Evolutionary conservation across 345 rosid species (phyloP), one percentile per base, ranked within the genome.

Genomic region (Mangifera indica): DNA sequence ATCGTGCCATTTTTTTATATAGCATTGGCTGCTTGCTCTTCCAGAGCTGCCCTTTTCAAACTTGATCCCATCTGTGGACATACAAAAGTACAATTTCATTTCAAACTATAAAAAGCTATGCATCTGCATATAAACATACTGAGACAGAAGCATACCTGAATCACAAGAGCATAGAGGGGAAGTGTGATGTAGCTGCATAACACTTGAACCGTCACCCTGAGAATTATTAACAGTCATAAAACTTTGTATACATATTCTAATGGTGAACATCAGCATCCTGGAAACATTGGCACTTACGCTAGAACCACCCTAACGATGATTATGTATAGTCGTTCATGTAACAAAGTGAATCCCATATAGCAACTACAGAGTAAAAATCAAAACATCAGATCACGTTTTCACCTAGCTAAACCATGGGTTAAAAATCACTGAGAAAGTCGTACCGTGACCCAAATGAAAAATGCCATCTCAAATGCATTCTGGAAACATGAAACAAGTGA

Each of bases 131-230:
- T 37, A 37, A 6, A 37, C 42, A 37, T 37, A 37, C 7, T 37
- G 42, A 5, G 42, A 37, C 42, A 7, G 21, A 66, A n/a, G 7
- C 54, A 56, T 74, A 84, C 87, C 85, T 91, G 98, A 18, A 92
- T 90, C 54, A 92, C 96, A 51, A 90, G 78, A 51, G 96, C 96
- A 77, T 92, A 89, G 15, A 89, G 92, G 56, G 97, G 96, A 63
- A 92, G 86, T 24, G 97, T 92, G 74, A 92, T 87, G 73, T 90
- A 88, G 70, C 91, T 87, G 87, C 93, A 84, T 68, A 87, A 49
- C 48, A 83, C 69, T 69, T 87, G 97, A 72, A 93, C 88, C 24
- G 79, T 70, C 73, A 88, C 81, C 79, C 97, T 91, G 80, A 79
- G 52, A 60, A 66, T 51, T n/a, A n/a, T n/a, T 18, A 17, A 51